Evolutionary conservation across 179 eudicot genomes (phyloP).

Genomic region (Beta macrorhiza): DNA sequence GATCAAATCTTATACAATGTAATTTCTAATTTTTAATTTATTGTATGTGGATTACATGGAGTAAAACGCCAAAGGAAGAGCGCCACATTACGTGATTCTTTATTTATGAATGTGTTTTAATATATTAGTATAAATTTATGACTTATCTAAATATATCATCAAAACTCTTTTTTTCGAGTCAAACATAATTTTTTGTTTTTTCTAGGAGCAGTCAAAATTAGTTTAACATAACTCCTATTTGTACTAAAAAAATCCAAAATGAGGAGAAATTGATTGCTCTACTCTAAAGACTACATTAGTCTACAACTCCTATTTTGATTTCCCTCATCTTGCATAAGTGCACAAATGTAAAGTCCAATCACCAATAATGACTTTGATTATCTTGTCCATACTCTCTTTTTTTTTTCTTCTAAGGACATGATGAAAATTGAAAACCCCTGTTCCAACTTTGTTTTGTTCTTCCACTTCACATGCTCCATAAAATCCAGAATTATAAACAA

Average conservation of each 20-base stretch:
- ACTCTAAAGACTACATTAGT: background rate
- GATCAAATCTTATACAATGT: too few species aligned
- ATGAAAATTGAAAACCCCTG: slow-evolving; percentile 21
- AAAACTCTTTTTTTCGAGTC: too few species aligned
- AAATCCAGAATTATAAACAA: background rate
- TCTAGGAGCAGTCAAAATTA: too few species aligned
- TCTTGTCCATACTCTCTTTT: background rate
- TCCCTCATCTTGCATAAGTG: slow-evolving; percentile 3
- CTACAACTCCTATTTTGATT: slow-evolving; percentile 14
- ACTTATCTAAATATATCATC: too few species aligned
- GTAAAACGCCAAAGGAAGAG: too few species aligned
- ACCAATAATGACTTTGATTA: slow-evolving; percentile 11
- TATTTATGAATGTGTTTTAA: too few species aligned
- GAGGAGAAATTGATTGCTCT: background rate
- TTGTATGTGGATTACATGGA: too few species aligned
- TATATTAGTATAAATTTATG: too few species aligned
- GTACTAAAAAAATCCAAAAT: background rate
- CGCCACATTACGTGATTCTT: too few species aligned
- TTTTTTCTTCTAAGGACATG: slow-evolving; percentile 8
- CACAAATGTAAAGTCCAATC: slow-evolving; percentile 32
- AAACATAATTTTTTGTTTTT: too few species aligned
- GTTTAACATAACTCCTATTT: too few species aligned
- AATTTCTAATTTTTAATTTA: too few species aligned
- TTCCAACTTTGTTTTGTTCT: slow-evolving; percentile 31
- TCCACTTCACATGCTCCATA: slow-evolving; percentile 18